Conservation (phyloP, 805 yeast genomes). For the Starmerella powellii region DNA sequence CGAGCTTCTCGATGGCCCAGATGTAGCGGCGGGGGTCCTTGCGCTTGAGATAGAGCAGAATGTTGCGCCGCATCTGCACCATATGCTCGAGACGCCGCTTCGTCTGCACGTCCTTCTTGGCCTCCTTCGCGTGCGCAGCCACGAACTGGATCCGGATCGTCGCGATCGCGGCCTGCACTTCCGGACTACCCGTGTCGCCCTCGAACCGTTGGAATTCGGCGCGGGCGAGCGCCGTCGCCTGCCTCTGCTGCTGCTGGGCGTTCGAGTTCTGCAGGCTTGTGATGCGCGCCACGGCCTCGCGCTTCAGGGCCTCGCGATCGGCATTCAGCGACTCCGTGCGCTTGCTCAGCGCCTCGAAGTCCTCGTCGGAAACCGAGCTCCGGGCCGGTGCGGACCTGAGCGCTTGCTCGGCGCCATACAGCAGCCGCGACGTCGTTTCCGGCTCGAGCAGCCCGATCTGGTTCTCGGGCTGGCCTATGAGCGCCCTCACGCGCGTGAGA, state of each 20-base stretch:
- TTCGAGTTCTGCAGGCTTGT: slow-evolving; percentile 61
- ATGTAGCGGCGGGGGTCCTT: slow-evolving; percentile 71
- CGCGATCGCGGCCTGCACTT: slow-evolving; percentile 86
- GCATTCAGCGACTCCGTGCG: slow-evolving; percentile 13
- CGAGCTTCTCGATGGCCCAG: slow-evolving; percentile 76
- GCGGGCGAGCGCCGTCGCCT: slow-evolving; percentile 53
- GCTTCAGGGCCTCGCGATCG: slow-evolving; percentile 40
- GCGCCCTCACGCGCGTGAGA: slow-evolving; percentile 52
- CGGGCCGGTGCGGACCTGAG: slow-evolving; percentile 1
- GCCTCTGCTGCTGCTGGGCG: slow-evolving; percentile 42
- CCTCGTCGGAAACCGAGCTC: slow-evolving; percentile 2
- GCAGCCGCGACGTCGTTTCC: slow-evolving; percentile 58
- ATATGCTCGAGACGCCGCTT: slow-evolving; percentile 63
- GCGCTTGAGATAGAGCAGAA: slow-evolving; percentile 68
- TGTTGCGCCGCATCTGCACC: slow-evolving; percentile 80
- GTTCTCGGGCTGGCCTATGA: slow-evolving; percentile 51
- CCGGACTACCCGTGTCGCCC: slow-evolving; percentile 91
- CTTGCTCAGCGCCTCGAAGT: slow-evolving; percentile 20
- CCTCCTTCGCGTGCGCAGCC: slow-evolving; percentile 57
- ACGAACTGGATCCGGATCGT: slow-evolving; percentile 70
- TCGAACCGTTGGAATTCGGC: slow-evolving; percentile 69
- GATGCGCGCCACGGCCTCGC: slow-evolving; percentile 58
- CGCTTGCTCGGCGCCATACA: slow-evolving; percentile 67
- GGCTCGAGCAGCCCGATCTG: slow-evolving; percentile 48
- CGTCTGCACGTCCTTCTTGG: slow-evolving; percentile 61